Percentiles rank a stretch among this genome's conserved stretches.
These are phyloP conservation scores for Primulina eburnea DNA, from an alignment of 257 asterid species.

Conservation along the genomic window DNA sequence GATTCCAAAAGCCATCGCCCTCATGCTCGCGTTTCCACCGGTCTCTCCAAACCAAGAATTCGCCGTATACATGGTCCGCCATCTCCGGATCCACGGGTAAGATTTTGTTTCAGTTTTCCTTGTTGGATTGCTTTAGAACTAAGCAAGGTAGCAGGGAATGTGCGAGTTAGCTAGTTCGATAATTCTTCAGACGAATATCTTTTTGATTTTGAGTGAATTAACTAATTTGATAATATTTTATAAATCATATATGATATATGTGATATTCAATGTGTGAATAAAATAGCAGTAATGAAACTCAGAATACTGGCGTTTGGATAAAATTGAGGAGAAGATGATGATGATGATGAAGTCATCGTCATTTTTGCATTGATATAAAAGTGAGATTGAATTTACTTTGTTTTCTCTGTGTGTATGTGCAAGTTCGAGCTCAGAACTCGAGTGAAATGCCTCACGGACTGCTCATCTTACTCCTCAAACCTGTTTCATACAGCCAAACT, in stretches of 20 bases:
- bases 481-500: neutral
- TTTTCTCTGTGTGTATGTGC: no score
- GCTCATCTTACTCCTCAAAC: neutral
- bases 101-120: neutral
- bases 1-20: constrained; percentile 21
- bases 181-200: no score
- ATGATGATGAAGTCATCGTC: no score
- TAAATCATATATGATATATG: neutral
- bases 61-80: constrained; percentile 28
- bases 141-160: neutral
- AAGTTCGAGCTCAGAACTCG: neutral
- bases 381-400: no score
- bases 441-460: no score
- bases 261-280: no score
- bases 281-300: neutral
- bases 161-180: neutral
- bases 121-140: neutral
- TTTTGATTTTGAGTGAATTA: neutral
- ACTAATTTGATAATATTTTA: no score
- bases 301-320: neutral
- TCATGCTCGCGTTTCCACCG: constrained; percentile 9
- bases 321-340: no score
- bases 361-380: no score
- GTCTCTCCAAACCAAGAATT: constrained; percentile 14
- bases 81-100: constrained; percentile 46